Evolutionary conservation across 345 rosid species (phyloP), one percentile per base, ranked within the genome.

Genomic region (Erysimum cheiranthoides): DNA sequence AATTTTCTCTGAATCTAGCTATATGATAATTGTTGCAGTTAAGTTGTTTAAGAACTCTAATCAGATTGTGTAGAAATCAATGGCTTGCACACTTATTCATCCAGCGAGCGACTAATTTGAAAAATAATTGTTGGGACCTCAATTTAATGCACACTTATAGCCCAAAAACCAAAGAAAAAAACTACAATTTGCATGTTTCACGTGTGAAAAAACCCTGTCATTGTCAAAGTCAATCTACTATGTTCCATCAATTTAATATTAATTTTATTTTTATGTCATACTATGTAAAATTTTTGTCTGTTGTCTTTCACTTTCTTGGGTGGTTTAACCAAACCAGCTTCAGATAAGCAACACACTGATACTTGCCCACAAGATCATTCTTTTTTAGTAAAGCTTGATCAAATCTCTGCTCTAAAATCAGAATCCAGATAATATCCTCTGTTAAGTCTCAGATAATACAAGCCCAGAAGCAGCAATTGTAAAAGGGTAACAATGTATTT

Each of bases 401-500:
- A 46, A 70, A 34, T 31, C 4, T 46, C 11, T 59, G 49, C 36
- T 47, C 28, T 47, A 46, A 25, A 45, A 18, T 32, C 39, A 35
- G 17, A 60, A 47, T 21, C 16, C 7, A 47, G 12, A 36, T 49
- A 30, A 71, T n/a, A 35, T 17, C 3, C 6, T 52, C 27, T 38
- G 30, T 46, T 52, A 53, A 9, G 57, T 10, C 32, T 46, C 61
- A 73, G 14, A 42, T 6, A 8, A 38, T 31, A 64, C 5, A 64
- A 46, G 43, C 17, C 3, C 35, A 73, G 71, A 64, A 74, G 73
- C 61, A 58, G 59, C 1, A 42, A 69, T 56, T 39, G 53, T 54
- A 54, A 54, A 28, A 3, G 16, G 28, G 56, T 40, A 68, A 46
- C 75, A 76, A 45, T 62, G 75, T 70, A 70, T 69, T 32, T 52